Conservation (phyloP, 2,329 filamentous ascomycete genomes). For the Aureobasidium lini region DNA sequence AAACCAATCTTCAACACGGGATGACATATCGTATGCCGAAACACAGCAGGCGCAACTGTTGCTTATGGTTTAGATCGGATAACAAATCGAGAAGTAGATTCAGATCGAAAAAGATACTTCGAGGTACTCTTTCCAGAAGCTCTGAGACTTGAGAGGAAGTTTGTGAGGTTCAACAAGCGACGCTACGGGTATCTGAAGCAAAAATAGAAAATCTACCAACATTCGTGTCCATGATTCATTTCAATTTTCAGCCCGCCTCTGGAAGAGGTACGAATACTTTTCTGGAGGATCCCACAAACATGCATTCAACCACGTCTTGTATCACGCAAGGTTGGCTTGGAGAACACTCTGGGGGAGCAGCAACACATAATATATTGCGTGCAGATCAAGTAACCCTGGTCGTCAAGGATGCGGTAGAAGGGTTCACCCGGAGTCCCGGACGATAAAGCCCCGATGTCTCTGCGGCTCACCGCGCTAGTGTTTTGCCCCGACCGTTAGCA, state of each 20-base stretch:
- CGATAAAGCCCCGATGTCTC: neutral
- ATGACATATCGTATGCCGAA: neutral
- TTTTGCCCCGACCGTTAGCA: slow-evolving; percentile 9
- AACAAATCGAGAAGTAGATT: neutral
- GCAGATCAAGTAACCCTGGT: neutral
- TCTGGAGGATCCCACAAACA: neutral
- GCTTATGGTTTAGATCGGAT: neutral
- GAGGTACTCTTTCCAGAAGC: neutral
- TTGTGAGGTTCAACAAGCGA: neutral
- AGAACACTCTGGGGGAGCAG: neutral
- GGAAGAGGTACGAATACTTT: neutral
- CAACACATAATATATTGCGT: neutral
- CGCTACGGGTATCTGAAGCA: slow-evolving; percentile 1
- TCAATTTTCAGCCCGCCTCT: neutral
- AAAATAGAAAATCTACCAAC: slow-evolving; percentile 8
- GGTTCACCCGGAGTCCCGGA: neutral
- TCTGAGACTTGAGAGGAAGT: neutral
- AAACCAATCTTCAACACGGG: neutral
- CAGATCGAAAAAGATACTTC: neutral
- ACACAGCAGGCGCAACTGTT: neutral
- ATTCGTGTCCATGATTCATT: neutral
- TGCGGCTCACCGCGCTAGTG: slow-evolving; percentile 9
- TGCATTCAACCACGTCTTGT: neutral
- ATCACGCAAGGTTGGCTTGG: neutral
- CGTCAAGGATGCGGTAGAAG: neutral